These are phyloP conservation scores for Austroboletus eburneus DNA, from an alignment of 768 basidiomycete genomes.

Conservation along the genomic window DNA sequence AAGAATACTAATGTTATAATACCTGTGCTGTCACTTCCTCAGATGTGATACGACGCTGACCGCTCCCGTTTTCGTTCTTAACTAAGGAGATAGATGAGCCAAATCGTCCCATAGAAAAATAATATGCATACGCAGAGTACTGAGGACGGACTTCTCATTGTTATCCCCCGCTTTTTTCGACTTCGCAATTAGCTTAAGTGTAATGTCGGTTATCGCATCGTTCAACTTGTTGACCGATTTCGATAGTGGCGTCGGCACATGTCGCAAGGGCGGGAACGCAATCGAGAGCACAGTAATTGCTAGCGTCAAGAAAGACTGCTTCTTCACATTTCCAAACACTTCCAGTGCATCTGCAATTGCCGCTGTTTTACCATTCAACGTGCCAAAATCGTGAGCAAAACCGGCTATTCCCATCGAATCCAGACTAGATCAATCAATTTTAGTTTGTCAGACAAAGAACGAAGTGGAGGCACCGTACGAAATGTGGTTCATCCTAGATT, in stretches of 20 bases:
- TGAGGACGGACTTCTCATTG: constrained; percentile 37
- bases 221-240: constrained; percentile 25
- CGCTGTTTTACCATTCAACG: constrained; percentile 34
- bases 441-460: not conserved
- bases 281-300: constrained; percentile 23
- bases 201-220: constrained; percentile 31
- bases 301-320: constrained; percentile 9
- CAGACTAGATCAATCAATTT: too few species aligned
- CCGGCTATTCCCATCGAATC: constrained; percentile 44
- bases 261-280: constrained; percentile 31
- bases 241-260: constrained; percentile 29
- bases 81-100: too few species aligned
- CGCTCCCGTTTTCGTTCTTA: constrained; percentile 30
- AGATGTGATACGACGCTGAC: constrained; percentile 30
- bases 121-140: constrained; percentile 30
- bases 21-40: constrained; percentile 42
- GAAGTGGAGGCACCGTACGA: constrained; percentile 29
- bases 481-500: constrained; percentile 41
- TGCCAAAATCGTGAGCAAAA: constrained; percentile 43
- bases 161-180: constrained; percentile 29
- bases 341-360: constrained; percentile 27
- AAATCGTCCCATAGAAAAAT: not conserved
- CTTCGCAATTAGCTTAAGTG: constrained; percentile 29
- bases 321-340: constrained; percentile 13
- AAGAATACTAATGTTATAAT: not conserved